These are phyloP conservation scores for Suillus placidus DNA, from an alignment of 768 basidiomycete genomes.

Conservation along the genomic window DNA sequence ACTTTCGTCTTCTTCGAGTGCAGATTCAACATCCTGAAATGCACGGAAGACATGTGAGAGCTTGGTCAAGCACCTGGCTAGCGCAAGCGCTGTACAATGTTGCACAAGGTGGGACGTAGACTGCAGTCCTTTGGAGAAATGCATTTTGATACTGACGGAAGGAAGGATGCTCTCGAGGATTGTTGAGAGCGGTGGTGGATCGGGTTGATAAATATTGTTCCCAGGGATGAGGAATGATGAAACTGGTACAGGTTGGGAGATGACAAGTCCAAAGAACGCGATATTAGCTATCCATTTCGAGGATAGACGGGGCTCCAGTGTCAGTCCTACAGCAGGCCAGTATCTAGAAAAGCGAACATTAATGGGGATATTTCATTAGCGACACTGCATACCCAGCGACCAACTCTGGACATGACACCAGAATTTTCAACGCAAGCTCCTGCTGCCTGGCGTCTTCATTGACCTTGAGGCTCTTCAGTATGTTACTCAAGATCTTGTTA, in stretches of 20 bases:
- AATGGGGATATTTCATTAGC: not conserved
- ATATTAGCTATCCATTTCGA: conserved; percentile 93
- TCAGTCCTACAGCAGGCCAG: conserved; percentile 68
- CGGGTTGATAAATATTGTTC: conserved; percentile 57
- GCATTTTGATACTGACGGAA: conserved; percentile 62
- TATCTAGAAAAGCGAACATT: conserved; percentile 50
- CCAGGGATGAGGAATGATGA: conserved; percentile 59
- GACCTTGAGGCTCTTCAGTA: conserved; percentile 77
- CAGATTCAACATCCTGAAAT: conserved; percentile 50
- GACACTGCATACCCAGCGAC: conserved; percentile 63
- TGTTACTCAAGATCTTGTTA: conserved; percentile 81
- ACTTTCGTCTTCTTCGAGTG: conserved; percentile 64
- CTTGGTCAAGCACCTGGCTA: conserved; percentile 78
- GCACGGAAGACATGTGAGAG: conserved; percentile 53
- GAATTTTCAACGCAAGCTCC: conserved; percentile 78
- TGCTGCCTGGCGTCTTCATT: conserved; percentile 88
- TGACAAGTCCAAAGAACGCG: conserved; percentile 75
- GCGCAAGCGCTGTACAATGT: conserved; percentile 78
- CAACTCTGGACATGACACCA: conserved; percentile 85
- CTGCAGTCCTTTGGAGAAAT: conserved; percentile 83
- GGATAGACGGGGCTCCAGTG: conserved; percentile 84
- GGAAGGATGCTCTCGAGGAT: conserved; percentile 85
- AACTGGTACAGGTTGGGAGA: conserved; percentile 74
- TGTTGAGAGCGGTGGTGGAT: conserved; percentile 70
- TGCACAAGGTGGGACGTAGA: conserved; percentile 75